Evolutionary conservation across 2,329 filamentous ascomycete genomes (phyloP), one percentile per base, ranked within the genome.

Genomic region (Westerdykella ornata): DNA sequence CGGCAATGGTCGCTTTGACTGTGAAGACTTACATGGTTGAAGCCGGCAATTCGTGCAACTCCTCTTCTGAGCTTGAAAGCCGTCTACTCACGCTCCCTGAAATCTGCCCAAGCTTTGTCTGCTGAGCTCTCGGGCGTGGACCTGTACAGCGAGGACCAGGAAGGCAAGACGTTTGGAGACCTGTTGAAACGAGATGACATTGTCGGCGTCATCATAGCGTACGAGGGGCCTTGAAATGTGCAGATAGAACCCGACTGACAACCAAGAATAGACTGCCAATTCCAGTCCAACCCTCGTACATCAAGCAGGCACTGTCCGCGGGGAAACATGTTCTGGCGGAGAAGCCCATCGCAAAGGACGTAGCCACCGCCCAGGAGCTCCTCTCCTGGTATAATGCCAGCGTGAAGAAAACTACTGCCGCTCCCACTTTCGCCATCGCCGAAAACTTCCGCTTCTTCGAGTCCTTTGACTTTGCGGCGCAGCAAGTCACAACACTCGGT

Each of bases 381-480:
- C 60, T 78, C 17, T 44, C 66, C 5, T 76, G 69, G 62, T 74
- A 72, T 45, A 48, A 66, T 11, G 48, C 60, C 14, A 68, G 68
- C 28, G 67, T 71, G 42, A 14, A 33, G 30, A 15, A 14, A 5
- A 2, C 30, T 7, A 33, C 30, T 7, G 16, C 7, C n/a, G 52
- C 63, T 16, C 74, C 72, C 5, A 54, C 45, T 11, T 61, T 61
- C 44, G 41, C 45, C 5, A 57, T 89, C 3, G 85, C 82, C 0
- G 85, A 89, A 64, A 88, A 89, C 65, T 84, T 79, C 58, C 75
- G 85, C 38, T 88, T 80, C 66, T 62, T 77, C 41, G 69, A 75
- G 20, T 69, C 70, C 9, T 80, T 79, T 55, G 43, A 63, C 11
- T 75, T 74, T 51, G 82, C 72, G 0, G 66, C 68, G 0, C 52